These are phyloP conservation scores for Termitomyces sp. DNA, from an alignment of 768 basidiomycete genomes.

Conservation along the genomic window DNA sequence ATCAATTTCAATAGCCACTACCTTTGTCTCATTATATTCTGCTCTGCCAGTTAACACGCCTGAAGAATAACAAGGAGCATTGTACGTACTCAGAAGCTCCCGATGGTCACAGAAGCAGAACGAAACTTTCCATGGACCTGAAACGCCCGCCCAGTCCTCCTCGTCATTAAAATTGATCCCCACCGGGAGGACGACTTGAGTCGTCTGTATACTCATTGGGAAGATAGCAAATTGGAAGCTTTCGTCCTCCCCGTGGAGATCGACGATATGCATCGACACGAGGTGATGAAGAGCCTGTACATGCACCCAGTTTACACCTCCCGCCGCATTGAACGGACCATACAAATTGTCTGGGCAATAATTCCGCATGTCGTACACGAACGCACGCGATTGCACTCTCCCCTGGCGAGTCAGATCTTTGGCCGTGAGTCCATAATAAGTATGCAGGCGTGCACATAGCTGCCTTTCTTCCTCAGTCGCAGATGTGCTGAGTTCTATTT, in stretches of 20 bases:
- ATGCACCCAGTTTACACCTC: slow-evolving; percentile 58
- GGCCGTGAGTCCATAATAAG: slow-evolving; percentile 50
- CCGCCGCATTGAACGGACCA: slow-evolving; percentile 50
- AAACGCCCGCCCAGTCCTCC: slow-evolving; percentile 55
- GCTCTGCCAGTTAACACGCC: not conserved
- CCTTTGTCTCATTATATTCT: slow-evolving; percentile 38
- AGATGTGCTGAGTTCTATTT: slow-evolving; percentile 11
- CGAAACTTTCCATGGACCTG: slow-evolving; percentile 56
- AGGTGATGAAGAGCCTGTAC: slow-evolving; percentile 50
- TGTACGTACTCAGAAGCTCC: slow-evolving; percentile 52
- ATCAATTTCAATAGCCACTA: slow-evolving; percentile 9
- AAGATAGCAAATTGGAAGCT: slow-evolving; percentile 31
- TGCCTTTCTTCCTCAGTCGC: slow-evolving; percentile 34
- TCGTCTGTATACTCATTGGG: slow-evolving; percentile 48
- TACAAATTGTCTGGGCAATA: slow-evolving; percentile 45
- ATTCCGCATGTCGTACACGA: slow-evolving; percentile 58
- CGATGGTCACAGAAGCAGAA: slow-evolving; percentile 69
- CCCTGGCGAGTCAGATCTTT: slow-evolving; percentile 29
- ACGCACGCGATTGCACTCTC: slow-evolving; percentile 42
- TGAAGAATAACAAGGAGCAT: slow-evolving; percentile 6
- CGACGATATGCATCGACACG: slow-evolving; percentile 48
- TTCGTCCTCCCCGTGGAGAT: slow-evolving; percentile 28
- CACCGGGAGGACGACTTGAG: slow-evolving; percentile 43
- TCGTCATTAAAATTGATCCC: slow-evolving; percentile 30
- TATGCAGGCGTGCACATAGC: slow-evolving; percentile 48